Evolutionary conservation across 139 green algal species (phyloP), one percentile per base, ranked within the genome.

Genomic region (Chlamydomonas incerta): DNA sequence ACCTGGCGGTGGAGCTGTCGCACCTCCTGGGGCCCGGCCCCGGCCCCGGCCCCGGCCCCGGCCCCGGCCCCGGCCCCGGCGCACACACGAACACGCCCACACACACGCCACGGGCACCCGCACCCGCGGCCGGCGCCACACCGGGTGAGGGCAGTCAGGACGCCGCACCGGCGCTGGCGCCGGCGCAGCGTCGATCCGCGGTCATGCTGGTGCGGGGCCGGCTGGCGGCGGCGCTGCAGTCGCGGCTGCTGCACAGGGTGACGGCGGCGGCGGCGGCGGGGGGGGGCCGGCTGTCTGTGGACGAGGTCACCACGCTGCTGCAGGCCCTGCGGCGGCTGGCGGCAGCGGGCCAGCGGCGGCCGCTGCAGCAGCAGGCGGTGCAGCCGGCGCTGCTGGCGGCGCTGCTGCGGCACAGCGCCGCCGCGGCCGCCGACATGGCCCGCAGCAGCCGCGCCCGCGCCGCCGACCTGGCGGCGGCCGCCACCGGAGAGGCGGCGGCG

Each of bases 1-100:
- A 31, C 14, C 60, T 82, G 37, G 58, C 60, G 11, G 63, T 35
- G 37, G 75, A 82, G 60, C 37, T 82, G 37, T 82, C 75, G 24
- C 60, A 72, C 62, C 18, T 72, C 9, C 41, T n/a, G n/a, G n/a
- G n/a, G n/a, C n/a, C n/a, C n/a, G n/a, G n/a, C n/a, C n/a, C n/a
- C n/a, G n/a, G n/a, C n/a, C n/a, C n/a, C n/a, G n/a, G n/a, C n/a
- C n/a, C n/a, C n/a, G n/a, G n/a, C n/a, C n/a, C n/a, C n/a, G n/a
- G n/a, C n/a, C n/a, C n/a, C n/a, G n/a, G n/a, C n/a, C n/a, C n/a
- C n/a, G n/a, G n/a, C n/a, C n/a, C n/a, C n/a, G n/a, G n/a, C n/a
- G n/a, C n/a, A n/a, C n/a, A n/a, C n/a, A n/a, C n/a, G n/a, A n/a
- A n/a, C n/a, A n/a, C n/a, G n/a, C n/a, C n/a, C n/a, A n/a, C n/a